Conservation (phyloP, 2,329 filamentous ascomycete species). For the Didymella exigua region DNA sequence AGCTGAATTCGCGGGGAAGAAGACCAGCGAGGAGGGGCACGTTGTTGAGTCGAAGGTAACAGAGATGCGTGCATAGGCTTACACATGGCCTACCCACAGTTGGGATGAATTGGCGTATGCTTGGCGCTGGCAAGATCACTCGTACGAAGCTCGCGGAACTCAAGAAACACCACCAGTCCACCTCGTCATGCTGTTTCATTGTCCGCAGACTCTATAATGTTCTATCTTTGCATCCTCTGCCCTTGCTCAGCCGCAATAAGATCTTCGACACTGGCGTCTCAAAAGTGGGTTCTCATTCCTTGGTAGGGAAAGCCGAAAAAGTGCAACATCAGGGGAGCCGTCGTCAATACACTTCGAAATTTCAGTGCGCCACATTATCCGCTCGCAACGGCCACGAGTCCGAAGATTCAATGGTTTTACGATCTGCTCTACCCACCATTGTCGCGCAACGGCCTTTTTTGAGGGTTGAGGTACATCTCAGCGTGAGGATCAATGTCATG, state of each 20-base stretch:
- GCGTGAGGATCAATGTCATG: neutral
- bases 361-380: slow-evolving; percentile 10
- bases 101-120: neutral
- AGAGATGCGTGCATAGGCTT: slow-evolving; percentile 16
- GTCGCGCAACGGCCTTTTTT: neutral
- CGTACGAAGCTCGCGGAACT: neutral
- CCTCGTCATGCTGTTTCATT: neutral
- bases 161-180: neutral
- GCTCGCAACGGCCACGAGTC: slow-evolving; percentile 1
- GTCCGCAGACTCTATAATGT: neutral
- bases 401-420: neutral
- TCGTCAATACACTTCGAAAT: slow-evolving; percentile 8
- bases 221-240: slow-evolving; percentile 1
- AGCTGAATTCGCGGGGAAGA: slow-evolving; percentile 21
- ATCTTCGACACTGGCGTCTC: neutral
- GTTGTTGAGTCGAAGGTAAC: slow-evolving; percentile 19
- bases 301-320: slow-evolving; percentile 2
- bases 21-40: slow-evolving; percentile 22
- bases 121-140: neutral
- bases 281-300: neutral
- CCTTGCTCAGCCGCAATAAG: slow-evolving; percentile 7
- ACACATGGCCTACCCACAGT: neutral
- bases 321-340: neutral
- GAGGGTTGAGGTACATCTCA: neutral
- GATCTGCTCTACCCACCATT: neutral